Percentiles rank a stretch among this genome's conserved stretches.
Evolutionary conservation across 2,329 filamentous ascomycete species (phyloP).

Genomic region (Exophiala calicioides): DNA sequence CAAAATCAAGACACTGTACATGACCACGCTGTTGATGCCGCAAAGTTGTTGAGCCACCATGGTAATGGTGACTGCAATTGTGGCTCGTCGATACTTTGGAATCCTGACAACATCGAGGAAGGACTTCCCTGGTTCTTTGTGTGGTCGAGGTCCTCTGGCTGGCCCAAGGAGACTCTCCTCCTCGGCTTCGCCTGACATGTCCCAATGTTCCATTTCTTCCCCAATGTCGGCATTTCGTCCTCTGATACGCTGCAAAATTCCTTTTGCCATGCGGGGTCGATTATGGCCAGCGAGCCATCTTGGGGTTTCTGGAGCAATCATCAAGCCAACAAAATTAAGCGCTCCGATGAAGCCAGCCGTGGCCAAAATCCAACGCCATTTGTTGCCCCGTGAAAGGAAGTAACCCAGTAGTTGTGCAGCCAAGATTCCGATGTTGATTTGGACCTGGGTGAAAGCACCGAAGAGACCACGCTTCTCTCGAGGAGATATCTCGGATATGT

Average conservation of each 20-base stretch:
- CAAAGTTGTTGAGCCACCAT: conserved; percentile 93
- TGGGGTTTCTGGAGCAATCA: conserved; percentile 79
- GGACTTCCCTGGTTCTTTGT: conserved; percentile 60
- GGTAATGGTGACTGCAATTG: conserved; percentile 77
- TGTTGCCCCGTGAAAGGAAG: conserved; percentile 75
- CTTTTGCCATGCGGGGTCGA: conserved; percentile 62
- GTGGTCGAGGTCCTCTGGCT: conserved; percentile 49
- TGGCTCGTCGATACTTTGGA: conserved; percentile 69
- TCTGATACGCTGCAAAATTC: conserved; percentile 72
- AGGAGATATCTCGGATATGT: conserved; percentile 89
- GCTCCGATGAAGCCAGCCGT: conserved; percentile 69
- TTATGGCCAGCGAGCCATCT: conserved; percentile 76
- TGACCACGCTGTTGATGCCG: conserved; percentile 95
- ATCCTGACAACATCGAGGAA: conserved; percentile 63
- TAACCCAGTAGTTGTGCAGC: conserved; percentile 80
- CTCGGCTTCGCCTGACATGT: conserved; percentile 33
- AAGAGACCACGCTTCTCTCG: conserved; percentile 75
- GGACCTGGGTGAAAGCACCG: conserved; percentile 82
- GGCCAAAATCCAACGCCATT: conserved; percentile 83
- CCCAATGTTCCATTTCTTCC: conserved; percentile 68
- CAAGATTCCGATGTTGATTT: conserved; percentile 88
- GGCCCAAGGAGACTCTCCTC: conserved; percentile 39
- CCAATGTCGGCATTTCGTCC: conserved; percentile 70
- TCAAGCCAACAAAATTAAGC: conserved; percentile 66
- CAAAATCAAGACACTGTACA: conserved; percentile 94